Evolutionary conservation across 306 rosid species (phyloP), one percentile per base, ranked within the genome.

Genomic region (Casuarina cunninghamiana): DNA sequence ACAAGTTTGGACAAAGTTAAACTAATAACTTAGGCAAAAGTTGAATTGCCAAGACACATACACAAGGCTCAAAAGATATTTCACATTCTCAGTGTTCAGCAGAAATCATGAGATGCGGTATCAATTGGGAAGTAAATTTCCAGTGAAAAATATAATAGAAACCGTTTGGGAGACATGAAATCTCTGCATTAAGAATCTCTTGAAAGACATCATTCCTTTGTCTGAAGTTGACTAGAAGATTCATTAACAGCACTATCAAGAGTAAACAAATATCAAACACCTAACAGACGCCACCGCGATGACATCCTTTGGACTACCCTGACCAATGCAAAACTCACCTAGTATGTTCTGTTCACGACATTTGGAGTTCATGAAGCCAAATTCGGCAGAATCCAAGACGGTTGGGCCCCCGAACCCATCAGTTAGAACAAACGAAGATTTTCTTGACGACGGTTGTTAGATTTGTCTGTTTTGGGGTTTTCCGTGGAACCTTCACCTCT

Each of bases 91-190:
- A 37, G 73, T 50, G 53, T 48, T 50, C 69, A 50, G 62, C 38
- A 81, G 62, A 81, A 35, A 71, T 71, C 79, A 19, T 50, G 49
- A 54, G 37, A 63, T 68, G 53, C 9, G 6, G 49, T 38, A 46
- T 44, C 71, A 48, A 49, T 65, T 13, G 42, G 43, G 39, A 76
- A 10, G 39, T 35, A 62, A 46, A 60, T 42, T 6, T 55, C 38
- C 45, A 82, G 49, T 7, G 49, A 41, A 45, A 75, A 75, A 55
- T 46, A 57, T 12, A 82, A 90, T 44, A 13, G 91, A 89, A 74
- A 95, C 86, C 88, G 86, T 87, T 81, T 95, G 92, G 74, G 97
- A 84, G 79, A 86, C 90, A 41, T 95, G 93, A 86, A 95, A 95
- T 75, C 88, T 84, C 85, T 95, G 97, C 88, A 85, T 91, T 63